phyloP scores from a whole-genome alignment of 768 basidiomycete genomes.

The Suillus subluteus region DNA sequence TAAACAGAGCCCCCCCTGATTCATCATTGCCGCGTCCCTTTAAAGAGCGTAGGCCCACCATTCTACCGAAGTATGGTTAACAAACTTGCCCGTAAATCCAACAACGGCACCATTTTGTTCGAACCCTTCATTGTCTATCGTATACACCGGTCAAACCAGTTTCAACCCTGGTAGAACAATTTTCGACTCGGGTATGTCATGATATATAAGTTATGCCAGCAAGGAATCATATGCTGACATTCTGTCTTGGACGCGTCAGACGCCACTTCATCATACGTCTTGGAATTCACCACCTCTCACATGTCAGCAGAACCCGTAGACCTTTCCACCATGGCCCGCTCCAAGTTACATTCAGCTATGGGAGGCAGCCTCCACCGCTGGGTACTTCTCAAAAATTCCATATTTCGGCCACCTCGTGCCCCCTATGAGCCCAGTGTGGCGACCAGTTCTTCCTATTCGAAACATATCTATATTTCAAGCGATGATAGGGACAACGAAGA shows the following conservation, averaged over 20 bases:
- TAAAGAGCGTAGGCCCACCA: conserved; percentile 31
- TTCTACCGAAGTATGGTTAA: conserved; percentile 70
- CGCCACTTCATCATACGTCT: conserved; percentile 14
- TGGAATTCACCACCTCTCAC: conserved; percentile 24
- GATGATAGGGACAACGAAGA: conserved; percentile 54
- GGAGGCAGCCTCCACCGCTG: conserved; percentile 78
- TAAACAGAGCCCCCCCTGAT: conserved; percentile 10
- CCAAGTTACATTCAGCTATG: conserved; percentile 70
- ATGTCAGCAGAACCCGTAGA: conserved; percentile 54
- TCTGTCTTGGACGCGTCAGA: conserved; percentile 24
- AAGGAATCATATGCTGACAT: conserved; percentile 6
- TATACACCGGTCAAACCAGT: conserved; percentile 62
- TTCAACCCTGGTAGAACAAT: conserved; percentile 26
- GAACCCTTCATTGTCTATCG: conserved; percentile 88
- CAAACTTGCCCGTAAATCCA: conserved; percentile 78
- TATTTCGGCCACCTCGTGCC: conserved; percentile 56
- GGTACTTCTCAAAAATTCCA: conserved; percentile 88
- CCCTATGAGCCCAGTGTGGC: conserved; percentile 32
- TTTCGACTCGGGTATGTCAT: conserved; percentile 23
- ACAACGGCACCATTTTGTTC: conserved; percentile 86
- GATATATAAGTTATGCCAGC: too few species aligned
- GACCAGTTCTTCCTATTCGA: conserved; percentile 34
- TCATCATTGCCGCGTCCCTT: conserved; percentile 27
- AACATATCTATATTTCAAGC: conserved; percentile 39
- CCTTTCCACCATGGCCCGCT: conserved; percentile 67